A percentile compares a stretch with the other conserved stretches of the same genome.
Evolutionary conservation across 176 grass and related monocot species (phyloP).

Genomic region (Oryza punctata): DNA sequence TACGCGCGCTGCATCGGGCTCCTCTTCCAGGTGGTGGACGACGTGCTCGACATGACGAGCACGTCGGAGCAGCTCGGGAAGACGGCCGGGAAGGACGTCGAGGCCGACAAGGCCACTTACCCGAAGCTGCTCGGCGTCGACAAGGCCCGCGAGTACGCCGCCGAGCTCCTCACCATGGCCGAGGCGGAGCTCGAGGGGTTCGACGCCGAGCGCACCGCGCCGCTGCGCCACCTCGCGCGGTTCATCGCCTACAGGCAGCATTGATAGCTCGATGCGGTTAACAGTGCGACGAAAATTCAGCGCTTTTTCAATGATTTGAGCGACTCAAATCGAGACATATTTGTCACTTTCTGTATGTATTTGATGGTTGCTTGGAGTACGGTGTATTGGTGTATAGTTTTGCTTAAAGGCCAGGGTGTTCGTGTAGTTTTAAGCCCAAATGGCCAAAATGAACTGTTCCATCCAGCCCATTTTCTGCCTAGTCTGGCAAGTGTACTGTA

Average conservation of each 20-base stretch:
- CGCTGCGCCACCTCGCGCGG: constrained; percentile 49
- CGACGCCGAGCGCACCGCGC: constrained; percentile 21
- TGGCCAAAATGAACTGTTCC: too few species aligned
- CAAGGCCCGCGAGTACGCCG: constrained; percentile 32
- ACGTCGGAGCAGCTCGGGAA: constrained; percentile 63
- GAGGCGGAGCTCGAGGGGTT: constrained; percentile 51
- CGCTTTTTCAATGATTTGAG: not conserved
- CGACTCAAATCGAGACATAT: too few species aligned
- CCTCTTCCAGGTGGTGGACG: constrained; percentile 59
- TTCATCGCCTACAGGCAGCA: constrained; percentile 45
- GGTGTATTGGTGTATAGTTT: too few species aligned
- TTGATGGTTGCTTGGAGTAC: too few species aligned
- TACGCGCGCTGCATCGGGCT: constrained; percentile 47
- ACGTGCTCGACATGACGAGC: constrained; percentile 53
- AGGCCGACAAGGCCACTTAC: constrained; percentile 53
- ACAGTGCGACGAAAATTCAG: not conserved
- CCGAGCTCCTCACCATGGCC: constrained; percentile 24
- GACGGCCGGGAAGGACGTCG: constrained; percentile 55
- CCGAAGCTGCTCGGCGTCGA: constrained; percentile 52
- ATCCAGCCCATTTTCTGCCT: too few species aligned
- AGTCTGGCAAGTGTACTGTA: too few species aligned
- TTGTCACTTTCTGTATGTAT: too few species aligned
- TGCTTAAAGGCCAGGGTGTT: too few species aligned
- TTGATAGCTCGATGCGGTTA: not conserved
- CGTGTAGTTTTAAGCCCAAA: too few species aligned